Base-by-base conservation (phyloP, 306 rosid species). In the Trifolium repens region DNA sequence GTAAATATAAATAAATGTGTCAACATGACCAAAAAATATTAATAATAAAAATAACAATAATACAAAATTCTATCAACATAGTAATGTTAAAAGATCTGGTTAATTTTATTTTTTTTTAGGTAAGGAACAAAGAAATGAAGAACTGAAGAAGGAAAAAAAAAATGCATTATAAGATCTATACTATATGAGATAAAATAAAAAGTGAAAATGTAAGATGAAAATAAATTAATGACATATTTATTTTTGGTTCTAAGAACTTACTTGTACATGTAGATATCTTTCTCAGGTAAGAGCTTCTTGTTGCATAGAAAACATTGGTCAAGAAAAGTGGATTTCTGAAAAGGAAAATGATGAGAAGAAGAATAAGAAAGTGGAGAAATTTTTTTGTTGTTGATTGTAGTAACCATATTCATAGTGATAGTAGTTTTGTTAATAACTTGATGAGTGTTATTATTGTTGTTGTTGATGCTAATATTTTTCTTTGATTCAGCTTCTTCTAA, bases 221-320 rank as follows among this genome's bases (percentile, higher is more conserved):
- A 42, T 15, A 1, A 4, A 2, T 66, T 3, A 22, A 22, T 22
- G 24, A 22, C 24, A 1, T 22, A 1, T 22, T 22, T 22, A n/a
- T n/a, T 53, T 69, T 46, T 55, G 9, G 57, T 71, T 66, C 0
- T 0, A 16, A 74, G 40, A 35, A 75, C 94, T 82, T 64, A 94
- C 99, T 85, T 89, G 92, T 94, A 94, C 99, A 94, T 94, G 90
- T 89, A 94, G 91, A 94, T 92, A 77, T 94, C 99, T 43, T 90
- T 94, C 24, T 91, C 93, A 15, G 91, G 92, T 70, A 87, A 86
- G 67, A 94, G 87, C 27, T 76, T 92, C 67, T 84, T 87, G 49
- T 72, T 17, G 84, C 96, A 94, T 49, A 89, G 91, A 84, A 84
- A 89, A 77, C 99, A 94, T 5, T 81, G 88, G 73, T 94, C 85